These are phyloP conservation scores for Delitschia confertaspora DNA, from an alignment of 495 filamentous ascomycete species.

Conservation along the genomic window DNA sequence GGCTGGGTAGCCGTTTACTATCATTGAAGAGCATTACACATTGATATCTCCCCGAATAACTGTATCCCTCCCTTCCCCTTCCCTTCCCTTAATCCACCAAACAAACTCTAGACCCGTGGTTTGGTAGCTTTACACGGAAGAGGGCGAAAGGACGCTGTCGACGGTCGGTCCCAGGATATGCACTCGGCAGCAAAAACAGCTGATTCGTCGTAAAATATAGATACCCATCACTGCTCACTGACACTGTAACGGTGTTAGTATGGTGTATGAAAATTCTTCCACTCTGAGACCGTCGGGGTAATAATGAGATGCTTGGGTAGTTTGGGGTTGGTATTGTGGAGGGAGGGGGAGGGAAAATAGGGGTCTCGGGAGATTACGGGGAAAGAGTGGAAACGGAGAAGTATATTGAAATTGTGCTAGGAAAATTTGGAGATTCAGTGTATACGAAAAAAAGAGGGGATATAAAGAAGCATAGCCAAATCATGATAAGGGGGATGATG, in stretches of 20 bases:
- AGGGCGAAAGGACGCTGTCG: slow-evolving; percentile 7
- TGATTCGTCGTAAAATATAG: slow-evolving; percentile 15
- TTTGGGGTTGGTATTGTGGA: not conserved
- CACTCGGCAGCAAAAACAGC: not conserved
- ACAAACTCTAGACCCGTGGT: slow-evolving; percentile 8
- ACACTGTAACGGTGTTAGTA: slow-evolving; percentile 1
- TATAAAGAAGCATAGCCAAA: too few species aligned
- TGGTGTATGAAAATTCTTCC: not conserved
- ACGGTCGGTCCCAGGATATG: slow-evolving; percentile 12
- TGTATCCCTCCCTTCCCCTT: too few species aligned
- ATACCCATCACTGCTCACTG: slow-evolving; percentile 6
- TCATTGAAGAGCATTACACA: too few species aligned
- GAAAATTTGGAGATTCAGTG: too few species aligned
- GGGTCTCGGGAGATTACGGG: too few species aligned
- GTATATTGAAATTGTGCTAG: not conserved
- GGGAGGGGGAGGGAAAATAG: too few species aligned
- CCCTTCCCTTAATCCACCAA: too few species aligned
- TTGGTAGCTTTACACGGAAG: slow-evolving; percentile 7
- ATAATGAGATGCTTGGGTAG: not conserved
- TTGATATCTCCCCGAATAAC: too few species aligned
- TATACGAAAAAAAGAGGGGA: too few species aligned
- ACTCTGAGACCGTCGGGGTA: not conserved
- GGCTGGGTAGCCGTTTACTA: too few species aligned
- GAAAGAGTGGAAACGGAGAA: not conserved
- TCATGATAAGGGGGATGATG: too few species aligned